Percentiles rank a stretch among this genome's conserved stretches.
These are phyloP conservation scores for Chalciporus piperatoides DNA, from an alignment of 1,284 basidiomycete genomes.

Conservation along the genomic window DNA sequence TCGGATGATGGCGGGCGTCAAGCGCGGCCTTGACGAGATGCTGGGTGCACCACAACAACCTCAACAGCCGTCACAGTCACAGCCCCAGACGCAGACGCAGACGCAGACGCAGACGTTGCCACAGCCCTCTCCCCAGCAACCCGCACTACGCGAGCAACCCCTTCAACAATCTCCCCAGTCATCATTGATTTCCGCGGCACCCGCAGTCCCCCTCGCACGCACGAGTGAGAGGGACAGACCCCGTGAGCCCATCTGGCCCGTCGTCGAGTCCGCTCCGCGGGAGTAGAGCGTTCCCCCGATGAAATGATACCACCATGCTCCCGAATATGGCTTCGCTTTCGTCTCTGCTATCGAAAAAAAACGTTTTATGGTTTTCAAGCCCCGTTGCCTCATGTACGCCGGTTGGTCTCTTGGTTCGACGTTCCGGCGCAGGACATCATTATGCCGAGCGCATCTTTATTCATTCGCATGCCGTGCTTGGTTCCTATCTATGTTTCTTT, in stretches of 20 bases:
- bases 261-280: slow-evolving; percentile 28
- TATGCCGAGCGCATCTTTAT: slow-evolving; percentile 23
- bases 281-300: slow-evolving; percentile 22
- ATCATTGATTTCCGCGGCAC: slow-evolving; percentile 9
- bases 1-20: slow-evolving; percentile 62
- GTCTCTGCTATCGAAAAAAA: slow-evolving; percentile 29
- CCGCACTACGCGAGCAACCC: slow-evolving; percentile 28
- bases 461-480: slow-evolving; percentile 26
- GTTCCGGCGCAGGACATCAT: slow-evolving; percentile 24
- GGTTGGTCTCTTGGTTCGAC: slow-evolving; percentile 14
- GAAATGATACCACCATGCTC: slow-evolving; percentile 13
- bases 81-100: slow-evolving; percentile 22
- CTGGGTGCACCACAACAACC: slow-evolving; percentile 20
- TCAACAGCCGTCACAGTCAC: slow-evolving; percentile 21
- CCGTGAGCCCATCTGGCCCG: slow-evolving; percentile 30
- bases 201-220: slow-evolving; percentile 24
- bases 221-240: slow-evolving; percentile 29
- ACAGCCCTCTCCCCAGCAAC: slow-evolving; percentile 23
- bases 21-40: slow-evolving; percentile 72
- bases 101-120: slow-evolving; percentile 21
- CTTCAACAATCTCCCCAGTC: slow-evolving; percentile 21
- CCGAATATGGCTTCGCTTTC: slow-evolving; percentile 30
- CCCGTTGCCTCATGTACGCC: slow-evolving; percentile 13
- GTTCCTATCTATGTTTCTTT: slow-evolving; percentile 28
- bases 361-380: slow-evolving; percentile 21